Percentiles rank a stretch among this genome's conserved stretches.
Evolutionary conservation across 495 filamentous ascomycete species (phyloP).

Genomic region (Diplogelasinospora grovesii): DNA sequence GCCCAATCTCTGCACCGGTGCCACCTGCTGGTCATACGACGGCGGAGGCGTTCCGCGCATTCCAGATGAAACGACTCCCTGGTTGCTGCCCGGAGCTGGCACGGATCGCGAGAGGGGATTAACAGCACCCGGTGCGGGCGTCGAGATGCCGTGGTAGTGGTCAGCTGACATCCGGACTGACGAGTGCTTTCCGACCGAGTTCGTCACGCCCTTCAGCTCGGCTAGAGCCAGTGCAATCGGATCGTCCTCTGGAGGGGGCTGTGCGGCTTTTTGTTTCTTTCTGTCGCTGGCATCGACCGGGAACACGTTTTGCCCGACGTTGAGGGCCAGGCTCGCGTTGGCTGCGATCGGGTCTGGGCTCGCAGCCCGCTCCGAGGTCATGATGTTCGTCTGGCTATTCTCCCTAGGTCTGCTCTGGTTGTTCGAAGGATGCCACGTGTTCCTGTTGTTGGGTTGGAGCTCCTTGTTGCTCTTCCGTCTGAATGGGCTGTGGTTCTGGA

Average conservation of each 20-base stretch:
- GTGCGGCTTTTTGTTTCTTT: constrained; percentile 26
- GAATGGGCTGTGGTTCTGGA: constrained; percentile 90
- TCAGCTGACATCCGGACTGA: constrained; percentile 83
- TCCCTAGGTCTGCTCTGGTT: constrained; percentile 12
- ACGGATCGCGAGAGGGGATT: constrained; percentile 28
- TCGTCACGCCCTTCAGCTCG: constrained; percentile 74
- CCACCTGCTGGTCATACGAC: constrained; percentile 69
- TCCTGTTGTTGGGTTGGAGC: constrained; percentile 35
- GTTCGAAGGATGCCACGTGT: constrained; percentile 50
- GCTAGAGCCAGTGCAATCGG: constrained; percentile 90
- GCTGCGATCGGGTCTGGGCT: constrained; percentile 90
- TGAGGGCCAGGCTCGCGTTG: constrained; percentile 87
- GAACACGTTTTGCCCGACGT: constrained; percentile 94
- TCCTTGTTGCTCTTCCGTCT: constrained; percentile 86
- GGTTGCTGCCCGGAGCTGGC: constrained; percentile 42
- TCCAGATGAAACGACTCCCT: constrained; percentile 39
- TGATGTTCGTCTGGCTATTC: constrained; percentile 25
- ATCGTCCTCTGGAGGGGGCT: constrained; percentile 44
- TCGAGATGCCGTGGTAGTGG: constrained; percentile 82
- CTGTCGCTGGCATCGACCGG: constrained; percentile 80
- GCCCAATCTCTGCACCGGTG: constrained; percentile 69
- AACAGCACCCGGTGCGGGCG: constrained; percentile 58
- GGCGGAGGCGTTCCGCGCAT: constrained; percentile 73
- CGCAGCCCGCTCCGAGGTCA: constrained; percentile 35
- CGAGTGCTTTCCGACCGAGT: constrained; percentile 49